Percentiles rank a stretch among this genome's conserved stretches.
Conservation (phyloP, 768 basidiomycete species). For the Butyriboletus loyo region DNA sequence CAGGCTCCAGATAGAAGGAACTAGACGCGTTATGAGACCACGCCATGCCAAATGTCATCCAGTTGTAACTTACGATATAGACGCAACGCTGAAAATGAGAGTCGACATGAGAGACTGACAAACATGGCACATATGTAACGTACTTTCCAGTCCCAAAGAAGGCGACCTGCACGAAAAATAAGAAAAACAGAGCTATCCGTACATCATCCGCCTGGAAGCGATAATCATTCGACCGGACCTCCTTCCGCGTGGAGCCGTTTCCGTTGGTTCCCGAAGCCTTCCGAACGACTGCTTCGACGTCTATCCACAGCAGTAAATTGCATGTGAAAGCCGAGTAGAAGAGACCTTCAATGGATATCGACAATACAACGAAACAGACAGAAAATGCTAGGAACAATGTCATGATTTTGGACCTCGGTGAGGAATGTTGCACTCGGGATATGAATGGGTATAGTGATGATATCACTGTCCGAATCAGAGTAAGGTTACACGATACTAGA, state of each 20-base stretch:
- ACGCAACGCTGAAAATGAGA: slow-evolving; percentile 56
- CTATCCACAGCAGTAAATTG: slow-evolving; percentile 65
- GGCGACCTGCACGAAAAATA: slow-evolving; percentile 84
- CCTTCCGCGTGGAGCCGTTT: slow-evolving; percentile 3
- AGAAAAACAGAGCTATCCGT: slow-evolving; percentile 73
- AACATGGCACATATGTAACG: slow-evolving; percentile 25
- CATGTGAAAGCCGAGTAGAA: slow-evolving; percentile 72
- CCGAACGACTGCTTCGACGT: slow-evolving; percentile 47
- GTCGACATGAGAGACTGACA: not conserved
- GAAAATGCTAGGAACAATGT: slow-evolving; percentile 69
- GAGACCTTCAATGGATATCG: slow-evolving; percentile 77
- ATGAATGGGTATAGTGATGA: slow-evolving; percentile 54
- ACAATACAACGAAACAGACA: slow-evolving; percentile 74
- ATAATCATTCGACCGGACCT: slow-evolving; percentile 25
- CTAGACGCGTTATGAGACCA: slow-evolving; percentile 28
- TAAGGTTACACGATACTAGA: not conserved
- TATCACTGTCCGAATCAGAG: slow-evolving; percentile 42
- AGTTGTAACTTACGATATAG: slow-evolving; percentile 61
- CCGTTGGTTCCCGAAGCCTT: not conserved
- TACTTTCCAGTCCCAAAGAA: slow-evolving; percentile 87
- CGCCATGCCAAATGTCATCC: not conserved
- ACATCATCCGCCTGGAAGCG: slow-evolving; percentile 59
- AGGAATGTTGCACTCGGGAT: slow-evolving; percentile 33
- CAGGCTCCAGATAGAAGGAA: slow-evolving; percentile 85
- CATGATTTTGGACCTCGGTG: slow-evolving; percentile 49